Base-by-base conservation (phyloP, 2,329 filamentous ascomycete species). In the Aspergillus terreus region DNA sequence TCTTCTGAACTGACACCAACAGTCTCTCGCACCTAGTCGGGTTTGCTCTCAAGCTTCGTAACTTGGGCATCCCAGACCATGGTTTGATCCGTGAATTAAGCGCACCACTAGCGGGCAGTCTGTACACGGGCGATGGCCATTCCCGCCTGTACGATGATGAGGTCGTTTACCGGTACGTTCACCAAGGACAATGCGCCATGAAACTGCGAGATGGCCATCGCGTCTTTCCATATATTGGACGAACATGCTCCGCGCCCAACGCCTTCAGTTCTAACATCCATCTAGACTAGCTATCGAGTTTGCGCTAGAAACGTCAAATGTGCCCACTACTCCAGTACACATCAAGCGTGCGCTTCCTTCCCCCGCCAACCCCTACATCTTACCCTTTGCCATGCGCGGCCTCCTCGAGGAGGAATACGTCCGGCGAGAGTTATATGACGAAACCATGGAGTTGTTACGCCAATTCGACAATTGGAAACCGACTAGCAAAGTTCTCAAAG, bases 401-500 rank as follows among this genome's bases (percentile, higher is more conserved):
- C 75, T 99, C 51, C 74, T 99, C 2, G 94, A 97, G 67, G 94
- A 99, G 69, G 87, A 94, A 15, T 84, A 90, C 63, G 92, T 97
- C 21, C 91, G 88, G 69, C 88, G 83, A 19, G 88, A 95, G 65
- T 74, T 95, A 15, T 83, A 83, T 30, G 73, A 79, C 1, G 94
- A 99, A 72, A 90, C 90, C 6, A 82, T 82, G 54, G 82, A 90
- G 64, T 71, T 99, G 46, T 76, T 99, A n/a, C 78, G 78, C 53
- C 85, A 95, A 69, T 99, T 97, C 70, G 92, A 97, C 67, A 84
- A 89, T 48, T 99, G 94, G 94, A 92, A 88, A 65, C 94, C 94
- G 0, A 80, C 78, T 0, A 95, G 86, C 6, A 99, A 97, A 75
- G 88, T 88, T 41, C 74, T 99, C 52, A 96, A 94, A 73, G 94